A percentile compares a stretch with the other conserved stretches of the same genome.
Conservation (phyloP, 768 basidiomycete genomes). For the Leccinum disarticulatum region DNA sequence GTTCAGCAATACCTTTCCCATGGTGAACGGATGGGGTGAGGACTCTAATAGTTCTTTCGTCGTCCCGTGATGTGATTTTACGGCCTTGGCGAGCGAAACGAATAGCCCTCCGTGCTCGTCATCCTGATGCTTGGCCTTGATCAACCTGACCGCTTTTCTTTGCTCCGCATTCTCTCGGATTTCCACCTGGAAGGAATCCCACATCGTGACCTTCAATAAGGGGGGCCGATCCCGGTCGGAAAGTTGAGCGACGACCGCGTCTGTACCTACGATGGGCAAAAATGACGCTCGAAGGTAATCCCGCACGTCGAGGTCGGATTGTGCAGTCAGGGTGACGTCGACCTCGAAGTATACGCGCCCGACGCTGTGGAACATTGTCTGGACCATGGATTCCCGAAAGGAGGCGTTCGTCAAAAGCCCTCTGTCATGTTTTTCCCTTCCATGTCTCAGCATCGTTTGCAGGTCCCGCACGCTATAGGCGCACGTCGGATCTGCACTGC, state of each 20-base stretch:
- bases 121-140: neutral
- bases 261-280: neutral
- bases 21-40: neutral
- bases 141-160: neutral
- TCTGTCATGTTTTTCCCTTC: neutral
- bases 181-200: neutral
- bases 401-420: neutral
- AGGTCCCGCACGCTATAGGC: neutral
- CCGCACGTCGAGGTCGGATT: neutral
- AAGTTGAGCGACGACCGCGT: neutral
- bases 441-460: neutral
- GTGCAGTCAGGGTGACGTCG: neutral
- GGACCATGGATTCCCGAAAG: neutral
- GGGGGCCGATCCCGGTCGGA: constrained; percentile 2
- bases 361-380: neutral
- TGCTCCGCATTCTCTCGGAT: neutral
- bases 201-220: neutral
- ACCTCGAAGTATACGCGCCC: constrained; percentile 4
- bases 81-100: neutral
- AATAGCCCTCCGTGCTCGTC: constrained; percentile 3
- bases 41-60: neutral
- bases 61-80: neutral
- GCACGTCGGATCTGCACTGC: neutral
- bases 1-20: constrained; percentile 5
- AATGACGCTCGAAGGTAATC: neutral